These are phyloP conservation scores for Gelatoporia subvermispora DNA, from an alignment of 768 basidiomycete species.

Conservation along the genomic window DNA sequence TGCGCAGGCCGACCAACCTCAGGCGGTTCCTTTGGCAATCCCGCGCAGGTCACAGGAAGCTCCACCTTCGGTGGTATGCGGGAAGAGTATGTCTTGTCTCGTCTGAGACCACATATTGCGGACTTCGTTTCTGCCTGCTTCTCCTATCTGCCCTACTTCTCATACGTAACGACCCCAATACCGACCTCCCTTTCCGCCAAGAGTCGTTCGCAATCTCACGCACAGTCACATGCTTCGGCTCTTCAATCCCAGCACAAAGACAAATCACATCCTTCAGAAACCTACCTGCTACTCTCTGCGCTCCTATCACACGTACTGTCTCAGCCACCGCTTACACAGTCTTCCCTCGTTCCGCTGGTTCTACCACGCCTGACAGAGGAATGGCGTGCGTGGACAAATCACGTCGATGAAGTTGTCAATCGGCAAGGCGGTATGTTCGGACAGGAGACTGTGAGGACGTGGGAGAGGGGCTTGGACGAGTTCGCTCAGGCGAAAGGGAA, in stretches of 20 bases:
- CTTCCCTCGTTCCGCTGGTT: constrained; percentile 50
- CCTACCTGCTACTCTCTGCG: constrained; percentile 64
- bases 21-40: constrained; percentile 6
- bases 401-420: constrained; percentile 68
- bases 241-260: constrained; percentile 54
- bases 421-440: constrained; percentile 76
- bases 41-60: constrained; percentile 7
- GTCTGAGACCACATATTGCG: constrained; percentile 67
- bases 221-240: constrained; percentile 35
- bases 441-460: constrained; percentile 57
- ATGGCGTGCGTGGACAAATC: constrained; percentile 74
- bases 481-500: constrained; percentile 51
- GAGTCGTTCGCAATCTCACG: constrained; percentile 15
- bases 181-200: constrained; percentile 22
- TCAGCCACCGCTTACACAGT: constrained; percentile 64
- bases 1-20: constrained; percentile 16
- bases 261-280: constrained; percentile 68
- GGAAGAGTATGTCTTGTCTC: constrained; percentile 71
- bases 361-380: constrained; percentile 64
- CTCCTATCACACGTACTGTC: constrained; percentile 63
- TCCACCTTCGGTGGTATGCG: constrained; percentile 52
- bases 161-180: constrained; percentile 39
- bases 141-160: constrained; percentile 85
- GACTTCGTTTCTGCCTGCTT: constrained; percentile 75
- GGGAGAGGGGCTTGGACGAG: constrained; percentile 67